A percentile compares a stretch with the other conserved stretches of the same genome.
Evolutionary conservation across 352 stramenopile species (phyloP).

Genomic region (Pythium phragmiticola): DNA sequence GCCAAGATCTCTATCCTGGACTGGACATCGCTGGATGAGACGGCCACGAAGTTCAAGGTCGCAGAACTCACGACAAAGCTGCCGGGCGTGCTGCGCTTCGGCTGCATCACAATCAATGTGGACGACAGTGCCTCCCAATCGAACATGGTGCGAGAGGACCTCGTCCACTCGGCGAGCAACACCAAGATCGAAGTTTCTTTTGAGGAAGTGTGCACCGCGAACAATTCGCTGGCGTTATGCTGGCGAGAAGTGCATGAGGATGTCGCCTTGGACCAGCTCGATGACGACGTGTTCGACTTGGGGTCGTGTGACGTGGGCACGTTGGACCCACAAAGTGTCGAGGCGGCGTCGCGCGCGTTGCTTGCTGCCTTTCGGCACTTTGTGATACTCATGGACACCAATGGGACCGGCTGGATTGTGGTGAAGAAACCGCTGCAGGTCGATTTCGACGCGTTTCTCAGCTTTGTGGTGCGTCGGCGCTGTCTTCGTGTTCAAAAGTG

Average conservation of each 20-base stretch:
- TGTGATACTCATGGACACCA: constrained; percentile 8
- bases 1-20: constrained; percentile 78
- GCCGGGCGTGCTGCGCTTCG: constrained; percentile 44
- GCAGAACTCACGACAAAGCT: constrained; percentile 49
- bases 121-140: constrained; percentile 30
- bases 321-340: constrained; percentile 19
- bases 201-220: constrained; percentile 28
- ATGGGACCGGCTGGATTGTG: constrained; percentile 17
- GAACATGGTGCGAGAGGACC: constrained; percentile 6
- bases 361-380: constrained; percentile 37
- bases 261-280: constrained; percentile 28
- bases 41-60: constrained; percentile 46
- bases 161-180: constrained; percentile 37
- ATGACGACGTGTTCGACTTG: constrained; percentile 50
- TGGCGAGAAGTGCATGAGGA: constrained; percentile 33
- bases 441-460: constrained; percentile 60
- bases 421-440: constrained; percentile 29
- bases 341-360: constrained; percentile 28
- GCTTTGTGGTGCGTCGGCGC: constrained; percentile 57
- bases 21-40: constrained; percentile 70
- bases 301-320: constrained; percentile 30
- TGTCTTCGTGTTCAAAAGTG: constrained; percentile 46
- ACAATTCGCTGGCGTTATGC: constrained; percentile 32
- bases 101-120: constrained; percentile 27
- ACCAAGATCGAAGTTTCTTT: constrained; percentile 36